These are phyloP conservation scores for Hsuehochloa calcarea DNA, from an alignment of 176 grass and related monocot genomes.

Conservation along the genomic window DNA sequence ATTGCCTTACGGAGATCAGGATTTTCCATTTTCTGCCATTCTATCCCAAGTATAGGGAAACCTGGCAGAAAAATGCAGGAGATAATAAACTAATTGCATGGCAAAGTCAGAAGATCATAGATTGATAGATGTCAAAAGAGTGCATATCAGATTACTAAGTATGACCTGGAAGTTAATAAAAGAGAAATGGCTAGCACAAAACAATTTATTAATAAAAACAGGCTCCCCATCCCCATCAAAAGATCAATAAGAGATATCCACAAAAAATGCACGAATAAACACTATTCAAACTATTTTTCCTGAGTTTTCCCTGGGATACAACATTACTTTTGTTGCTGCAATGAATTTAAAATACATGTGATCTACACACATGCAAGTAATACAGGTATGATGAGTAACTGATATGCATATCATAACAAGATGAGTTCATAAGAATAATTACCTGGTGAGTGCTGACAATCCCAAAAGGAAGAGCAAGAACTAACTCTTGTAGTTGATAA, in stretches of 20 bases:
- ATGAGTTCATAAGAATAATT: background rate
- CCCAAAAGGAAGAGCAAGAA: background rate
- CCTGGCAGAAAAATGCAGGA: constrained; percentile 43
- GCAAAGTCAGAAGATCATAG: constrained; percentile 16
- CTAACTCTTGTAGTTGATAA: background rate
- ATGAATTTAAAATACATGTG: background rate
- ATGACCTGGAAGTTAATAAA: background rate
- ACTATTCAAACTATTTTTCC: background rate
- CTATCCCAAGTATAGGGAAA: constrained; percentile 86
- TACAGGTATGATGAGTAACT: background rate
- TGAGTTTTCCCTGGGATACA: background rate
- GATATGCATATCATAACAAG: background rate
- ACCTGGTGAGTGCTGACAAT: background rate
- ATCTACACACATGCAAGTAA: background rate
- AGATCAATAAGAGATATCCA: background rate
- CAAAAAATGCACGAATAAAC: background rate
- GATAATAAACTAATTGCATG: background rate
- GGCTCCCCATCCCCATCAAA: background rate
- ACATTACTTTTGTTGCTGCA: background rate
- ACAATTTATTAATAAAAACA: background rate
- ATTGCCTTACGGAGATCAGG: constrained; percentile 95
- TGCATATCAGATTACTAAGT: background rate
- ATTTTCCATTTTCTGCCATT: constrained; percentile 99
- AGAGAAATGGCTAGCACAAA: background rate
- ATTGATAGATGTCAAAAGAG: background rate